These are phyloP conservation scores for Leptographium lundbergii DNA, from an alignment of 2,329 filamentous ascomycete species.

Conservation along the genomic window DNA sequence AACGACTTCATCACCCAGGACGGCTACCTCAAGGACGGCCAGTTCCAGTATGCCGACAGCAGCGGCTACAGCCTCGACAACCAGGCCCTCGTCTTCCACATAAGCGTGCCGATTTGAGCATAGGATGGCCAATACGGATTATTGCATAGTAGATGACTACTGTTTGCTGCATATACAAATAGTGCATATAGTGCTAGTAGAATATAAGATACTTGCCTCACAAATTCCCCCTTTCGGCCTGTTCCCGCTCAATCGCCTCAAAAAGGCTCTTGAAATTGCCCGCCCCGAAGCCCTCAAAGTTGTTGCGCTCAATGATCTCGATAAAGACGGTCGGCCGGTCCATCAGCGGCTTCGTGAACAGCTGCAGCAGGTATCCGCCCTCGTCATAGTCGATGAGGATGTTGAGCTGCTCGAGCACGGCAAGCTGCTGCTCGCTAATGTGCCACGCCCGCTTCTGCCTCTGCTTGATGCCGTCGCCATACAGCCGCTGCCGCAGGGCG, in stretches of 20 bases:
- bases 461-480: neutral
- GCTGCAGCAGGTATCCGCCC: constrained; percentile 66
- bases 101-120: constrained; percentile 15
- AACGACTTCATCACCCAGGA: constrained; percentile 68
- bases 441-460: constrained; percentile 28
- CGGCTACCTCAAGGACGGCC: constrained; percentile 45
- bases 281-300: constrained; percentile 84
- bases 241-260: constrained; percentile 89
- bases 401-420: constrained; percentile 61
- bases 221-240: constrained; percentile 74
- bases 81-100: constrained; percentile 50
- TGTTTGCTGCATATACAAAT: no score
- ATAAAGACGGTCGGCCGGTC: constrained; percentile 92
- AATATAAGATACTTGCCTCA: constrained; percentile 24
- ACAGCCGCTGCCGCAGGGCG: constrained; percentile 57
- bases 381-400: constrained; percentile 95
- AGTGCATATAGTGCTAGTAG: no score
- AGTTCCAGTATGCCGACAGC: constrained; percentile 40
- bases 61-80: constrained; percentile 45
- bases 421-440: constrained; percentile 63
- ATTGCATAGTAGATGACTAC: no score
- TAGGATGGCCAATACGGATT: no score
- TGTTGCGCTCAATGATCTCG: constrained; percentile 87
- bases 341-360: constrained; percentile 81
- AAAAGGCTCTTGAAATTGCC: constrained; percentile 95